These are phyloP conservation scores for Aurantiochytrium sp. DNA, from an alignment of 108 stramenopile genomes.

Conservation along the genomic window DNA sequence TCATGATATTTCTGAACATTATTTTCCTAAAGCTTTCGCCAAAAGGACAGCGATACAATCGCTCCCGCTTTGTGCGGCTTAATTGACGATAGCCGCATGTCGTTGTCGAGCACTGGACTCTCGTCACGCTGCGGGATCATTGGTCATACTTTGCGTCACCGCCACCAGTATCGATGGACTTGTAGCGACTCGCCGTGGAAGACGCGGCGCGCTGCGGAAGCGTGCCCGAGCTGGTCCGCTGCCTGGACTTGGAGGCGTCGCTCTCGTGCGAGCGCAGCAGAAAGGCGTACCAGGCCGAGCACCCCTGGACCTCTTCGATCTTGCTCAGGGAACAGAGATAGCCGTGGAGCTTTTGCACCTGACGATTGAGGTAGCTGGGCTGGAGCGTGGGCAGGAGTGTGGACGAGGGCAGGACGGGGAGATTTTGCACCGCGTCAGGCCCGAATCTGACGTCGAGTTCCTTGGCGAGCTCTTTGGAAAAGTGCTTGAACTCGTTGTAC, in stretches of 20 bases:
- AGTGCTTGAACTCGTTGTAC: not conserved
- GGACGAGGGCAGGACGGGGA: not conserved
- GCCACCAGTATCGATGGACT: too few relatives aligned
- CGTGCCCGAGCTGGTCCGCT: not conserved
- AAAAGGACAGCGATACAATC: too few relatives aligned
- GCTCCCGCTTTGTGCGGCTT: too few relatives aligned
- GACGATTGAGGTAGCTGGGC: not conserved
- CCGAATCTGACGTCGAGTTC: not conserved
- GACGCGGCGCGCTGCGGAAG: not conserved
- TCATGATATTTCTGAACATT: too few relatives aligned
- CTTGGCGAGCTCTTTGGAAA: not conserved
- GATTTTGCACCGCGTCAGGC: not conserved
- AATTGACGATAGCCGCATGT: too few relatives aligned
- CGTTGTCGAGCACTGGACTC: too few relatives aligned
- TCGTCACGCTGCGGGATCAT: too few relatives aligned
- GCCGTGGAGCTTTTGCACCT: not conserved
- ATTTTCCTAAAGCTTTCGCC: too few relatives aligned
- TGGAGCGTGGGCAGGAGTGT: not conserved
- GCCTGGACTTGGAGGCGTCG: not conserved
- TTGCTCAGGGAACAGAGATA: not conserved
- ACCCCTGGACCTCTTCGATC: not conserved
- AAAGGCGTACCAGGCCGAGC: not conserved
- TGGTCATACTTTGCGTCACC: too few relatives aligned
- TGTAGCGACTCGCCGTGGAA: not conserved
- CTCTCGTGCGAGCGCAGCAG: not conserved